Base-by-base conservation (phyloP, 192 early-diverging fungal genomes). In the Coemansia sp. region DNA sequence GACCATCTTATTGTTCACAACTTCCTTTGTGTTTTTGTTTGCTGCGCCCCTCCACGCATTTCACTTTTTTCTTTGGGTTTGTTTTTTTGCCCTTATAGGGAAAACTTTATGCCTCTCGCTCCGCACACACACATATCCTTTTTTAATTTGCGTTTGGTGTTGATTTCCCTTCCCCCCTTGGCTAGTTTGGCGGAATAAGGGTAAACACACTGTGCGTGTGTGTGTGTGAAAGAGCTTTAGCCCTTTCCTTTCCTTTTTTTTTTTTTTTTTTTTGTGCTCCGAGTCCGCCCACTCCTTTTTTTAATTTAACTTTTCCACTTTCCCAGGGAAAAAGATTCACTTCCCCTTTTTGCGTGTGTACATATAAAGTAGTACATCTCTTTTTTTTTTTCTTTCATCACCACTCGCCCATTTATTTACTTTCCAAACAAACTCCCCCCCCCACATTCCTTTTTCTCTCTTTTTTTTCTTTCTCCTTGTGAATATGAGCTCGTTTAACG, bases 21-120 rank as follows among this genome's bases (percentile, higher is more conserved):
- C 27, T n/a, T 27, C 24, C 46, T 24, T 14, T 49, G 11, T 25
- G 11, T 49, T 24, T 49, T 20, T 49, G 10, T 24, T 14, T 49
- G 46, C 46, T 49, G 46, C 46, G 46, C 46, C 9, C 22, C 17
- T 46, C n/a, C 19, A n/a, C 14, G 22, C 39, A 40, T 73, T 31
- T 75, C 74, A 38, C 24, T 39, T 37, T 37, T 59, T 60, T 60
- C 35, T 32, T 11, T 54, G 51, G 22, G 20, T 39, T 20, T 11
- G 6, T 5, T 37, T 59, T 35, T 59, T 36, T n/a, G n/a, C n/a
- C n/a, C n/a, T n/a, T n/a, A n/a, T n/a, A n/a, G n/a, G n/a, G n/a
- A n/a, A n/a, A n/a, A n/a, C n/a, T n/a, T n/a, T n/a, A n/a, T n/a
- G n/a, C n/a, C n/a, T n/a, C n/a, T n/a, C n/a, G n/a, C n/a, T n/a